phyloP scores from a whole-genome alignment of 169 alveolate species.

The Plasmodium fragile region DNA sequence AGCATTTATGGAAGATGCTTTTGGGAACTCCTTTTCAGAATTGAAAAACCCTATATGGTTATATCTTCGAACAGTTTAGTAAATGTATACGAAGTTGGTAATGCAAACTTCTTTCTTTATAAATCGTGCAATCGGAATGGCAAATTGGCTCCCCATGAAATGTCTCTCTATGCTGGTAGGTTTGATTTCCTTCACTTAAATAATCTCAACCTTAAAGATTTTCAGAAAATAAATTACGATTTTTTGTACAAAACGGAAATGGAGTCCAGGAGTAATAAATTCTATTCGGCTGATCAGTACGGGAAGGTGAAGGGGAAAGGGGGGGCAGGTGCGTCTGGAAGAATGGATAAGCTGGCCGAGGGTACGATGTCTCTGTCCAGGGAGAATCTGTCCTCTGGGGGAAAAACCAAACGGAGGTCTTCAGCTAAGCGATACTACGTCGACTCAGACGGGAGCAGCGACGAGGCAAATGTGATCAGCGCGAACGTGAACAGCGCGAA shows the following conservation, averaged over 20 bases:
- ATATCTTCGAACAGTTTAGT: constrained; percentile 69
- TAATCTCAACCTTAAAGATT: constrained; percentile 28
- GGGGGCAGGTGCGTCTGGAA: not conserved
- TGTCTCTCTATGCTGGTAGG: constrained; percentile 48
- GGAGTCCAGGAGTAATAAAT: constrained; percentile 2
- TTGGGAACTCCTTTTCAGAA: constrained; percentile 27
- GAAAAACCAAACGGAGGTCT: not conserved
- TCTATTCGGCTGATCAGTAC: constrained; percentile 18
- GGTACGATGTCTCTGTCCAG: not conserved
- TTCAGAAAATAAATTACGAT: constrained; percentile 53
- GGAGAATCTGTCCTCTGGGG: not conserved
- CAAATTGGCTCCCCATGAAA: constrained; percentile 48
- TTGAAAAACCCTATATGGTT: constrained; percentile 62
- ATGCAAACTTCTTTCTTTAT: constrained; percentile 41
- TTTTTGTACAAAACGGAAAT: constrained; percentile 53
- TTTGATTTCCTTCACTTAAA: constrained; percentile 65
- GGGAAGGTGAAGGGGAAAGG: constrained; percentile 32
- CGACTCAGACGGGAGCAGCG: not conserved
- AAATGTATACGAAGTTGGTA: constrained; percentile 19
- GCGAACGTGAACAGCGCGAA: not conserved
- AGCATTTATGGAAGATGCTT: constrained; percentile 29
- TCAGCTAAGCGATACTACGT: not conserved
- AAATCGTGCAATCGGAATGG: constrained; percentile 28
- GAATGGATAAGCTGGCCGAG: not conserved
- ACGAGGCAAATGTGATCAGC: not conserved